Base-by-base conservation (phyloP, 2,329 filamentous ascomycete genomes). In the Colletotrichum zoysiae region DNA sequence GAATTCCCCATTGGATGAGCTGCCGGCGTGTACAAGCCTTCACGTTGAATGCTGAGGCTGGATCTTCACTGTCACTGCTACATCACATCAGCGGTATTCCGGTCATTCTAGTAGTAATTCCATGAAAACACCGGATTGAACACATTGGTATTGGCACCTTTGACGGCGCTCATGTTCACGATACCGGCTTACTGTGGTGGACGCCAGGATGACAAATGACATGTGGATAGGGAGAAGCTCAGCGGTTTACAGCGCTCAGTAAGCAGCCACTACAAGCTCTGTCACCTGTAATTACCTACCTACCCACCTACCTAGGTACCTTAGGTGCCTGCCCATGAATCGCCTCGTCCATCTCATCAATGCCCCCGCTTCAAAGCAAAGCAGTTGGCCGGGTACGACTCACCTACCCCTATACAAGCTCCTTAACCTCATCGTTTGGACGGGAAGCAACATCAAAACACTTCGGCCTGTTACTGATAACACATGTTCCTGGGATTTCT, bases 211-310 rank as follows among this genome's bases (percentile, higher is more conserved):
- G 50, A 46, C 50, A 46, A 46, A 44, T 56, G 23, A 56, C 20
- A 3, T 20, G 12, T 16, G 23, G 61, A 23, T 30, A 46, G 50
- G 26, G 14, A 16, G 16, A 7, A 33, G 16, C 35, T 44, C 56
- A 46, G 56, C 46, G 9, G 61, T 50, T 23, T 23, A n/a, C 57
- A 50, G 33, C 46, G 65, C 65, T 67, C 65, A 67, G 65, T 67
- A 58, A 67, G 65, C 65, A 60, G 20, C 38, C 48, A 44, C 48
- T 30, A 9, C 48, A 30, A 26, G 44, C 56, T 53, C 62, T n/a
- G 63, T 65, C 42, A 53, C 64, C 33, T 42, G 63, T 51, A 38
- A 12, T 5, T 46, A 42, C 2, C 4, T 57, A 46, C 5, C 35
- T 42, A 14, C 14, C 14, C 18, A 30, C 14, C 14, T 26, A 30